Conservation (phyloP, 2,329 filamentous ascomycete genomes). For the Mariannaea elegans region DNA sequence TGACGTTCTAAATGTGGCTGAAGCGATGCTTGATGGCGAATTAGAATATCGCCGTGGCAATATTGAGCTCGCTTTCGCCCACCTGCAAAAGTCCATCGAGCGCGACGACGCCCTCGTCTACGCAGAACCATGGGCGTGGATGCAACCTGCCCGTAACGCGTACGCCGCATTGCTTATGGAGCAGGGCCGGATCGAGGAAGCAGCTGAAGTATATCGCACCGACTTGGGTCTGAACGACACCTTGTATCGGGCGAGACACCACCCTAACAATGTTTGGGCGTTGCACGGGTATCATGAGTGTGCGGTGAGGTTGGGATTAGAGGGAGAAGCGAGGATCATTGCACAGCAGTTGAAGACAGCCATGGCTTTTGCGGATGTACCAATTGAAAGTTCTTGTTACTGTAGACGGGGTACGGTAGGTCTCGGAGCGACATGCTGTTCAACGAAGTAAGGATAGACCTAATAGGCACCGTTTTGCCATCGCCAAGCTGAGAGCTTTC, state of each 20-base stretch:
- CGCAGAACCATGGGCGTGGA: conserved; percentile 79
- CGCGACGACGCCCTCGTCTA: conserved; percentile 71
- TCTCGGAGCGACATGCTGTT: background rate
- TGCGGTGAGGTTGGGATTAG: conserved; percentile 58
- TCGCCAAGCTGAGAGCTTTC: too few species aligned
- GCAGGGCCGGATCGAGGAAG: conserved; percentile 64
- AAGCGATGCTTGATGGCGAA: conserved; percentile 75
- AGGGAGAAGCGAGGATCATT: conserved; percentile 46
- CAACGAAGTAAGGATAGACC: background rate
- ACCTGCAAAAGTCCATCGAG: conserved; percentile 62
- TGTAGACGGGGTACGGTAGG: conserved; percentile 28
- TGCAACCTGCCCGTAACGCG: conserved; percentile 75
- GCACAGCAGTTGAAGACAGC: conserved; percentile 60
- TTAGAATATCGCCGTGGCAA: conserved; percentile 72
- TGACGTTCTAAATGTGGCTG: conserved; percentile 68
- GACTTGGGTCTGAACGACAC: conserved; percentile 67
- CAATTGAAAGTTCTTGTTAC: conserved; percentile 50
- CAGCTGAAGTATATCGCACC: conserved; percentile 63
- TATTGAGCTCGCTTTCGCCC: conserved; percentile 64
- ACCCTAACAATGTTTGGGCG: conserved; percentile 78
- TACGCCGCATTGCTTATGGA: conserved; percentile 74
- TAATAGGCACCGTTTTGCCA: too few species aligned
- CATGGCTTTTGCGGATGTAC: conserved; percentile 66
- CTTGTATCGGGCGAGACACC: conserved; percentile 68
- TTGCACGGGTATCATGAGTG: conserved; percentile 78